A percentile compares a stretch with the other conserved stretches of the same genome.
These are phyloP conservation scores for Boletellus ananiceps DNA, from an alignment of 768 basidiomycete species.

Conservation along the genomic window DNA sequence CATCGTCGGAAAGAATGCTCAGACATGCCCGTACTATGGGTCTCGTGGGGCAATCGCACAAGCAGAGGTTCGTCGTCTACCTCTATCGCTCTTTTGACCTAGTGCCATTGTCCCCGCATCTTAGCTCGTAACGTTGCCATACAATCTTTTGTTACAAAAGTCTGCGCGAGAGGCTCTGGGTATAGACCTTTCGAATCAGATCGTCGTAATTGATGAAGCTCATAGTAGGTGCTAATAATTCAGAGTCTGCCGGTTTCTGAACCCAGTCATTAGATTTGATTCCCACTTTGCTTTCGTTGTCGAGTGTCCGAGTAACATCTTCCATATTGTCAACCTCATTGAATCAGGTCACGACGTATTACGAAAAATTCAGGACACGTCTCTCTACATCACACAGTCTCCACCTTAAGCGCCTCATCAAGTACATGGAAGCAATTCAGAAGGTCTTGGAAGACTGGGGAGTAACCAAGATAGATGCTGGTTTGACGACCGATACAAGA, in stretches of 20 bases:
- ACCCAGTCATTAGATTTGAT: conserved; percentile 63
- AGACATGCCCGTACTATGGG: conserved; percentile 91
- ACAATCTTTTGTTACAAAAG: conserved; percentile 84
- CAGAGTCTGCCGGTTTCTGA: not conserved
- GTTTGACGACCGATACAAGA: conserved; percentile 17
- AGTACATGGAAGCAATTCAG: conserved; percentile 66
- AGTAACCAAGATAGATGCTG: conserved; percentile 17
- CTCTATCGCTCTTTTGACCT: not conserved
- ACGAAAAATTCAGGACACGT: conserved; percentile 71
- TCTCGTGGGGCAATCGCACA: conserved; percentile 83
- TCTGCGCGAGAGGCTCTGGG: conserved; percentile 82
- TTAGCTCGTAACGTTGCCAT: conserved; percentile 88
- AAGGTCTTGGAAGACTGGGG: conserved; percentile 55
- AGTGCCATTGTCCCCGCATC: not conserved
- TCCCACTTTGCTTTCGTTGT: conserved; percentile 82
- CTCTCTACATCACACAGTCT: conserved; percentile 69
- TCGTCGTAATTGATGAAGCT: conserved; percentile 93
- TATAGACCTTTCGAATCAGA: conserved; percentile 78
- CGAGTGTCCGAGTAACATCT: conserved; percentile 63
- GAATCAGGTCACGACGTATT: conserved; percentile 72
- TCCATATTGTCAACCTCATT: conserved; percentile 56
- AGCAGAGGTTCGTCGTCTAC: conserved; percentile 61
- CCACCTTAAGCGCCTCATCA: conserved; percentile 74
- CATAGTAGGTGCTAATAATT: conserved; percentile 62
- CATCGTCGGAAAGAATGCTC: conserved; percentile 55